These are phyloP conservation scores for Agapanthus africanus DNA, from an alignment of 106 monocot species.

Conservation along the genomic window DNA sequence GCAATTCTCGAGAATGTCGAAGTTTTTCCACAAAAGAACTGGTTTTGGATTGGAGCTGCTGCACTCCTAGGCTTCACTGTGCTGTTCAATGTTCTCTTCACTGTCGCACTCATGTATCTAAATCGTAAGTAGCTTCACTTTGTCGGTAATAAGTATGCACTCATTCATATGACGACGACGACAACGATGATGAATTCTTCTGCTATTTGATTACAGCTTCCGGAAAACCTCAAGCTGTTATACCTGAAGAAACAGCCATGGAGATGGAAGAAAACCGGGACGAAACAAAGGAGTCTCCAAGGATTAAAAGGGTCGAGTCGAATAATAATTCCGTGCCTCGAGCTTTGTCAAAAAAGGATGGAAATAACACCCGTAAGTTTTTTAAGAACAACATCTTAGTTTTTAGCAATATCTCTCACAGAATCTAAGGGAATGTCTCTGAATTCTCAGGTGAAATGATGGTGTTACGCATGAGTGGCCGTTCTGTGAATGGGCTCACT, in stretches of 20 bases:
- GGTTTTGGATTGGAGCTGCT: slow-evolving; percentile 80
- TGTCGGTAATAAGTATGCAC: not conserved
- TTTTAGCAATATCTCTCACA: slow-evolving; percentile 13
- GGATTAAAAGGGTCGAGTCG: slow-evolving; percentile 15
- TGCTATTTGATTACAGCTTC: slow-evolving; percentile 29
- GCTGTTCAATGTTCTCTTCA: slow-evolving; percentile 84
- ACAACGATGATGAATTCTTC: not conserved
- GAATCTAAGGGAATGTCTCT: not conserved
- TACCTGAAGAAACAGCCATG: slow-evolving; percentile 50
- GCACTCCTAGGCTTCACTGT: slow-evolving; percentile 66
- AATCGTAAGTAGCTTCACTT: slow-evolving; percentile 52
- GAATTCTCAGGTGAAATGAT: slow-evolving; percentile 40
- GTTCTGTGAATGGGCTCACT: slow-evolving; percentile 14
- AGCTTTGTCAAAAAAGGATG: slow-evolving; percentile 21
- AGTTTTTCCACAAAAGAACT: slow-evolving; percentile 42
- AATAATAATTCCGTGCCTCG: slow-evolving; percentile 15
- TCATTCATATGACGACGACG: not conserved
- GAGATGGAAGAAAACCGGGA: slow-evolving; percentile 33
- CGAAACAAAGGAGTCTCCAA: slow-evolving; percentile 15
- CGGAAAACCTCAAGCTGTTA: slow-evolving; percentile 50
- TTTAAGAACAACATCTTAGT: not conserved
- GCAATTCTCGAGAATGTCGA: slow-evolving; percentile 39
- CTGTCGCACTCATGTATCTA: slow-evolving; percentile 68
- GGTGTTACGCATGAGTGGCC: slow-evolving; percentile 19
- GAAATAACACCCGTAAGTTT: slow-evolving; percentile 27